Base-by-base conservation (phyloP, 2,329 filamentous ascomycete species). In the Aspergillus sp. region DNA sequence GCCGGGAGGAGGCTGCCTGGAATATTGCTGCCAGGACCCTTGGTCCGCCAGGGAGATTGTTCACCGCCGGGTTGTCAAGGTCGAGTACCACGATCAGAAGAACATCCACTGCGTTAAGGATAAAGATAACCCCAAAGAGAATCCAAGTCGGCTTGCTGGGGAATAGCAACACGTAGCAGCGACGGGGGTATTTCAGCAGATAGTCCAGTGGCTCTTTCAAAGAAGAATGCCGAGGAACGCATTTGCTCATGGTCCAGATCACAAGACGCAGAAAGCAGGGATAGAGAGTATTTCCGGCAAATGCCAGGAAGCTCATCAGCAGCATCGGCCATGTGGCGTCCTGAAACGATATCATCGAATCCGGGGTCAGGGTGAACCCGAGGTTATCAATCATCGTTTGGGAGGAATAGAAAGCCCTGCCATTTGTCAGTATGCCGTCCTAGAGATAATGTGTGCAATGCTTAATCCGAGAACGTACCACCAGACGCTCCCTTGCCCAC, bases 101-200 rank as follows among this genome's bases (percentile, higher is more conserved):
- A 6, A 80, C 71, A 64, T 85, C 82, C 30, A 81, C 65, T 7
- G 74, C 69, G 58, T 83, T 85, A 35, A 86, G 71, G 0, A 69
- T 60, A 82, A 54, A 58, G 3, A 84, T 70, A 42, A 78, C 76
- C 10, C 72, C 68, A 4, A 81, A 74, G 0, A 85, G 74, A 47
- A 78, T 76, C 81, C 81, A 85, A 0, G 83, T 86, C 9, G 82
- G 77, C n/a, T 70, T 68, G 24, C 76, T 74, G 0, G 83, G 83
- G 59, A 87, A 86, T 3, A 87, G 75, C 3, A 83, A 76, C 2
- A 82, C 85, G 60, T 83, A 86, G 59, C 82, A 85, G 6, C 84
- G 73, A 42, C 83, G 76, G 0, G 83, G 84, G 63, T 87, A 81
- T 47, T 85, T 77, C 6, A 87, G 76, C 0, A 87, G 70, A 56